Conservation (phyloP, 306 rosid genomes). For the Malus asiatica region DNA sequence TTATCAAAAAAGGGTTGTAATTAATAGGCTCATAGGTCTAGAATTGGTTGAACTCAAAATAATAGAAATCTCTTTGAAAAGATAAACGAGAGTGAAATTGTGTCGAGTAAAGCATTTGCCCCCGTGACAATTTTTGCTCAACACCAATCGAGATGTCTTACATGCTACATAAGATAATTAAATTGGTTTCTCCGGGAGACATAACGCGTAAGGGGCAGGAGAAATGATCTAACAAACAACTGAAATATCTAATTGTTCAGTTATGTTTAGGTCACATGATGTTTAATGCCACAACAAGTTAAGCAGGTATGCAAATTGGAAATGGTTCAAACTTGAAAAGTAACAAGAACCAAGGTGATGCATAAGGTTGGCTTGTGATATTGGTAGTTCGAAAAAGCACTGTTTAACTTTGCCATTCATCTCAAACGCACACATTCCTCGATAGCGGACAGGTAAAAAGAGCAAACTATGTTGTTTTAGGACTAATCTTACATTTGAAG, state of each 20-base stretch:
- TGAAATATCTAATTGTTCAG: not conserved
- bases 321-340: constrained; percentile 81
- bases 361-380: not conserved
- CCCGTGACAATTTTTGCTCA: no score
- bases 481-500: no score
- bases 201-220: not conserved
- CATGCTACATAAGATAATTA: not conserved
- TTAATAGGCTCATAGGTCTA: no score
- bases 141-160: not conserved
- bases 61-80: no score
- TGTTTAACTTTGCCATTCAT: not conserved
- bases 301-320: constrained; percentile 74
- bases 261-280: no score
- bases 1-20: no score
- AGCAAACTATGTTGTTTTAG: not conserved
- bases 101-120: no score
- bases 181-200: not conserved
- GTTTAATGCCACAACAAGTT: constrained; percentile 8
- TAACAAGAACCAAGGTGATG: constrained; percentile 11
- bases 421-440: not conserved
- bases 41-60: no score
- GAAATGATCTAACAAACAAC: no score
- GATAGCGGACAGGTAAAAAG: not conserved
- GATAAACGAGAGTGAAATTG: no score
- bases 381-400: not conserved